phyloP scores from a whole-genome alignment of 306 rosid genomes.

The cucumber (Cucumis sativus) region Cucumber_9930_V3 NC_026657.2:40575001-40575500 shows the following conservation, averaged over 20 bases:
- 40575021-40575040: constrained; percentile 20
- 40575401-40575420: neutral
- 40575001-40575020: constrained; percentile 51
- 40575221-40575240: neutral
- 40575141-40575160: neutral
- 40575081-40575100: neutral
- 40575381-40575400: neutral
- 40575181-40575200: neutral
- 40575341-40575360: neutral
- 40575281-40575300: neutral
- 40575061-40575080: neutral
- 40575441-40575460: neutral
- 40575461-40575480: neutral
- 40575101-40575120: neutral
- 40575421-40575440: neutral
- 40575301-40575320: neutral
- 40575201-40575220: neutral
- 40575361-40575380: neutral
- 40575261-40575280: neutral
- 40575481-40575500: neutral
- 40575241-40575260: neutral
- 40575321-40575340: neutral
- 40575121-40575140: neutral
- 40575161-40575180: neutral
- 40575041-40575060: constrained; percentile 2